phyloP scores from a whole-genome alignment of 2,329 filamentous ascomycete genomes.

The Clonostachys rhizophaga region DNA sequence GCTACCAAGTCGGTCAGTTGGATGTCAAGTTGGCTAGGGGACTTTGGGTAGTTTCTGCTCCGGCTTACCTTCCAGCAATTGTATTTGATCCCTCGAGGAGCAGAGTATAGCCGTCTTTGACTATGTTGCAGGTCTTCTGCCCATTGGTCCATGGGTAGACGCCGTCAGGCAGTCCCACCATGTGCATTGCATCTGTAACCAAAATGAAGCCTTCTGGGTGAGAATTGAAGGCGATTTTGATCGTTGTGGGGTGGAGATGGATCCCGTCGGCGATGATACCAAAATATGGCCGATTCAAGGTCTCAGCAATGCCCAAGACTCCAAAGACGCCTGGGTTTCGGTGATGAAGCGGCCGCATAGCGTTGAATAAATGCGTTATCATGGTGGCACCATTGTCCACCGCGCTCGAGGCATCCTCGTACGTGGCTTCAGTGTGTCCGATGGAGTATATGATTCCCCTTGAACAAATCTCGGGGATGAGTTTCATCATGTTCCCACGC shows the following conservation, averaged over 20 bases:
- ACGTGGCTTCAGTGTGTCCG: slow-evolving; percentile 83
- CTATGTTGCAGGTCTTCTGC: slow-evolving; percentile 48
- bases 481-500: slow-evolving; percentile 60
- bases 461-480: slow-evolving; percentile 63
- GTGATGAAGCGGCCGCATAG: slow-evolving; percentile 87
- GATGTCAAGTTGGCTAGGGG: not conserved
- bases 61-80: slow-evolving; percentile 68
- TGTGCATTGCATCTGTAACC: slow-evolving; percentile 88
- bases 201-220: slow-evolving; percentile 82
- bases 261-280: slow-evolving; percentile 89
- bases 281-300: slow-evolving; percentile 65
- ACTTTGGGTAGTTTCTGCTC: not conserved
- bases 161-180: slow-evolving; percentile 80
- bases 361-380: slow-evolving; percentile 93
- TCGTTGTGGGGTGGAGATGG: slow-evolving; percentile 80
- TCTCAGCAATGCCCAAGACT: slow-evolving; percentile 65
- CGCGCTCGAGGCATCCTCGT: slow-evolving; percentile 71
- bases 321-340: slow-evolving; percentile 90
- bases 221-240: slow-evolving; percentile 85
- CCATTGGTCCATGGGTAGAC: slow-evolving; percentile 83
- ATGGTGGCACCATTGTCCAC: slow-evolving; percentile 75
- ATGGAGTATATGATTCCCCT: slow-evolving; percentile 73
- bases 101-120: slow-evolving; percentile 69
- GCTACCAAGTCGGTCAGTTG: slow-evolving; percentile 24
- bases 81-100: slow-evolving; percentile 74